These are phyloP conservation scores for Arctium minus DNA, from an alignment of 129 eudicot genomes.

Conservation along the genomic window DNA sequence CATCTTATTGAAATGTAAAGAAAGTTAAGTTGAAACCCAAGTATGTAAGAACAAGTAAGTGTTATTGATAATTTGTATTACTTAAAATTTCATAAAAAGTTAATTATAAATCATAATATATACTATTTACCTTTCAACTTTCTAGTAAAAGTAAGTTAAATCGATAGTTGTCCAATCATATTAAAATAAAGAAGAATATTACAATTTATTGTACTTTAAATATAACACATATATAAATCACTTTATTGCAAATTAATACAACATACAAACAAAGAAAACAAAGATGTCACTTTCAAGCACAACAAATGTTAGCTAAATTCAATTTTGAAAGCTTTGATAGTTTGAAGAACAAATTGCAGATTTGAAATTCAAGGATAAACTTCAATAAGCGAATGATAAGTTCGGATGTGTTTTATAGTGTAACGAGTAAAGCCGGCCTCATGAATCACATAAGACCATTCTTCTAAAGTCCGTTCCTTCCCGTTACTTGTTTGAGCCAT, in stretches of 20 bases:
- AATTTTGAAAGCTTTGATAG: not conserved
- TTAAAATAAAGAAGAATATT: too few relatives aligned
- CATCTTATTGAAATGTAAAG: too few relatives aligned
- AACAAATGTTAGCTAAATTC: not conserved
- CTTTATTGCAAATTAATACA: not conserved
- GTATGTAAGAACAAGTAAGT: too few relatives aligned
- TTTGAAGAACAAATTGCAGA: not conserved
- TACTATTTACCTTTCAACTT: too few relatives aligned
- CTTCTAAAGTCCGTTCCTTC: conserved; percentile 44
- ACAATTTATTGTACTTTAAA: too few relatives aligned
- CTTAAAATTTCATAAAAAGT: too few relatives aligned
- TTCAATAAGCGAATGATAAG: conserved; percentile 36
- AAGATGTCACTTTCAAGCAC: not conserved
- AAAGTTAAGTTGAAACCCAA: too few relatives aligned
- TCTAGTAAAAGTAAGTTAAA: too few relatives aligned
- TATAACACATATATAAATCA: too few relatives aligned
- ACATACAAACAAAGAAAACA: not conserved
- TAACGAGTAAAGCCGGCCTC: conserved; percentile 41
- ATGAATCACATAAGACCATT: conserved; percentile 32
- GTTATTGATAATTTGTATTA: too few relatives aligned
- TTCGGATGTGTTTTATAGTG: conserved; percentile 27
- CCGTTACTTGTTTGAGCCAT: conserved; percentile 44
- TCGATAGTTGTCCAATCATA: too few relatives aligned
- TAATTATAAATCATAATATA: too few relatives aligned
- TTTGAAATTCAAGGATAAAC: conserved; percentile 30